Percentiles rank a stretch among this genome's conserved stretches.
These are phyloP conservation scores for Suillus americanus DNA, from an alignment of 768 basidiomycete species.

Conservation along the genomic window DNA sequence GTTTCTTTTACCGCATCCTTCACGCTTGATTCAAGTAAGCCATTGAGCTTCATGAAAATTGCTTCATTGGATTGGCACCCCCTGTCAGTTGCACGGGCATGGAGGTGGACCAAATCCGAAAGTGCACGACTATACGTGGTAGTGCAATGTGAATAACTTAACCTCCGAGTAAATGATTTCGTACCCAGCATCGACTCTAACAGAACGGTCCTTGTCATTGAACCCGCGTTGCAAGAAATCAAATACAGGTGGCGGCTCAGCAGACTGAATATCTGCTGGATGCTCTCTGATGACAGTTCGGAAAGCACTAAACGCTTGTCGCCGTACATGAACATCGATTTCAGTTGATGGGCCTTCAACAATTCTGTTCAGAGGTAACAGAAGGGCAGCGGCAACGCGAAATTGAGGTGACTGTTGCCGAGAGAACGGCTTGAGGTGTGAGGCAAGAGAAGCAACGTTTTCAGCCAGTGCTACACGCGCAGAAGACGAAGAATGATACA, in stretches of 20 bases:
- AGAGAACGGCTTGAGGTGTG: constrained; percentile 26
- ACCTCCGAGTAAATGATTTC: not conserved
- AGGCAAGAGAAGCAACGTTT: constrained; percentile 15
- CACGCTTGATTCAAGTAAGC: constrained; percentile 41
- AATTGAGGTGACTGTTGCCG: constrained; percentile 24
- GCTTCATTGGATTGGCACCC: constrained; percentile 36
- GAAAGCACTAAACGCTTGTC: constrained; percentile 42
- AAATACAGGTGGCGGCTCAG: constrained; percentile 30
- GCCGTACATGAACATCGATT: constrained; percentile 47
- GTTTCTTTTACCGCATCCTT: constrained; percentile 61
- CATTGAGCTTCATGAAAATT: constrained; percentile 47
- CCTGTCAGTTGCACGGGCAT: constrained; percentile 33
- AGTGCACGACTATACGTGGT: constrained; percentile 39
- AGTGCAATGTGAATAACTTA: constrained; percentile 12
- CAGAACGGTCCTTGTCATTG: constrained; percentile 52
- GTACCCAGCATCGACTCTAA: constrained; percentile 70
- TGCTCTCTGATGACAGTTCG: constrained; percentile 44
- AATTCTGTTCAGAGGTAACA: not conserved
- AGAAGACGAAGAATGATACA: constrained; percentile 29
- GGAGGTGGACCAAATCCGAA: constrained; percentile 45
- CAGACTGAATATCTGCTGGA: constrained; percentile 25
- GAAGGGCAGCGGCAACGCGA: constrained; percentile 34
- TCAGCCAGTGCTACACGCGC: constrained; percentile 35
- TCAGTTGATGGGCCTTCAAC: constrained; percentile 48
- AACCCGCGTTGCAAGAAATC: constrained; percentile 50